phyloP scores from a whole-genome alignment of 2,329 filamentous ascomycete genomes.

The Fusarium paranaense region DNA sequence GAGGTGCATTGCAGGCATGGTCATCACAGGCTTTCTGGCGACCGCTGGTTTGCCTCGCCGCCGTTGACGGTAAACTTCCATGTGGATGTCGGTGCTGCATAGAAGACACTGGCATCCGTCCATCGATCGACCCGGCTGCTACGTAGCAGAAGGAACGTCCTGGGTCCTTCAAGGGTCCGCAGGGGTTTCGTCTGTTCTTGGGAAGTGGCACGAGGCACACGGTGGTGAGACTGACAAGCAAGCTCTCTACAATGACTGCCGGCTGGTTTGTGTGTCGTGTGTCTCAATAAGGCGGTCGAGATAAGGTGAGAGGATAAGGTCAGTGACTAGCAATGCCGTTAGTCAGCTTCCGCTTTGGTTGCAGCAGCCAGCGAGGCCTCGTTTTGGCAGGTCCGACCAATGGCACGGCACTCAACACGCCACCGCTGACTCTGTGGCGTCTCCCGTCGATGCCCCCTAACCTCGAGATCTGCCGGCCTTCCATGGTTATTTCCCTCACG shows the following conservation, averaged over 20 bases:
- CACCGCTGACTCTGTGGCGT: slow-evolving; percentile 13
- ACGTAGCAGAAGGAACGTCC: neutral
- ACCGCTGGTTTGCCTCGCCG: slow-evolving; percentile 4
- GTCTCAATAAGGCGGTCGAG: slow-evolving; percentile 6
- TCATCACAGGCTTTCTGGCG: slow-evolving; percentile 4
- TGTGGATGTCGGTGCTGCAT: neutral
- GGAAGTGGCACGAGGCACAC: slow-evolving; percentile 5
- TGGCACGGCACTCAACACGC: neutral
- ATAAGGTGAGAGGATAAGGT: slow-evolving; percentile 23
- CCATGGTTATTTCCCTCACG: neutral
- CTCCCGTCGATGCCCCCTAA: neutral
- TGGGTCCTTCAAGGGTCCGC: neutral
- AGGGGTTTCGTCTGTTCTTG: neutral
- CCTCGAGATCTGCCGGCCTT: slow-evolving; percentile 4
- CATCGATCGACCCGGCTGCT: neutral
- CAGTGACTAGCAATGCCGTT: slow-evolving; percentile 13
- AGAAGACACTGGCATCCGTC: neutral
- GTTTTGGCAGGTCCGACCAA: slow-evolving; percentile 1
- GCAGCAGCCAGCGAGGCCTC: neutral
- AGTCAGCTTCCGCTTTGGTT: slow-evolving; percentile 10
- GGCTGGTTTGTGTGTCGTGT: neutral
- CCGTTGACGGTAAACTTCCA: neutral
- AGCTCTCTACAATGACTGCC: neutral
- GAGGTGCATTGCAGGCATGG: neutral
- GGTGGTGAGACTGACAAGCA: slow-evolving; percentile 16